Conservation (phyloP, 768 basidiomycete genomes). For the Rhizopogon sp. region DNA sequence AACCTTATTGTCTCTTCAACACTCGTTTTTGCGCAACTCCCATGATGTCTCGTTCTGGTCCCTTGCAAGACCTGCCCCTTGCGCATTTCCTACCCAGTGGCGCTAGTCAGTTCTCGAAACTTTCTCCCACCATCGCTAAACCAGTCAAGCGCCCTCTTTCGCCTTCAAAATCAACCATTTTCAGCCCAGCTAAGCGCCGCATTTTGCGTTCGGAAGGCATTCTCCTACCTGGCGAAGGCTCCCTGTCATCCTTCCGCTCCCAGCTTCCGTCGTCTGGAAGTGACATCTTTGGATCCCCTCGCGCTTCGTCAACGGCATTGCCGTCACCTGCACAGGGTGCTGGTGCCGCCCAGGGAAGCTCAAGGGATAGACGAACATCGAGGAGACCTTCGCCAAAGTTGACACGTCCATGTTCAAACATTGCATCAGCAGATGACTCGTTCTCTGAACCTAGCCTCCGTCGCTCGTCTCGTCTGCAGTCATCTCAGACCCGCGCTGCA, state of each 20-base stretch:
- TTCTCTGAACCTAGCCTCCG: constrained; percentile 1
- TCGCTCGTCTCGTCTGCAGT: constrained; percentile 8
- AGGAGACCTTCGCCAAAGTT: constrained; percentile 20
- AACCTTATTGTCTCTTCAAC: neutral
- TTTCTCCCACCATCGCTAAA: constrained; percentile 22
- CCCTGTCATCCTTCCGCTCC: neutral
- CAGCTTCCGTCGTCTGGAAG: neutral
- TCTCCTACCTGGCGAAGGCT: constrained; percentile 21
- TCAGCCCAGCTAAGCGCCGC: constrained; percentile 66
- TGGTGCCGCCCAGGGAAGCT: constrained; percentile 13
- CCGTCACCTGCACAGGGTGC: neutral
- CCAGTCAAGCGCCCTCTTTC: constrained; percentile 60
- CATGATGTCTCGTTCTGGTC: constrained; percentile 35
- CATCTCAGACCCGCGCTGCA: constrained; percentile 12
- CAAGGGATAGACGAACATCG: constrained; percentile 7
- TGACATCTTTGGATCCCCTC: constrained; percentile 39
- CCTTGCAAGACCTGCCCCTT: constrained; percentile 57
- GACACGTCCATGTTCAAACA: constrained; percentile 9
- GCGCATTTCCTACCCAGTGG: constrained; percentile 43
- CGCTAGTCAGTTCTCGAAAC: constrained; percentile 18
- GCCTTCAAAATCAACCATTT: constrained; percentile 41
- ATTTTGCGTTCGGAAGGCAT: constrained; percentile 54
- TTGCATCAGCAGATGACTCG: constrained; percentile 2
- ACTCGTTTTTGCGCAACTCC: constrained; percentile 1
- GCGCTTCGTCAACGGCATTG: constrained; percentile 20